Conservation (phyloP, 148 eudicot genomes). For the Rheum nobile region DNA sequence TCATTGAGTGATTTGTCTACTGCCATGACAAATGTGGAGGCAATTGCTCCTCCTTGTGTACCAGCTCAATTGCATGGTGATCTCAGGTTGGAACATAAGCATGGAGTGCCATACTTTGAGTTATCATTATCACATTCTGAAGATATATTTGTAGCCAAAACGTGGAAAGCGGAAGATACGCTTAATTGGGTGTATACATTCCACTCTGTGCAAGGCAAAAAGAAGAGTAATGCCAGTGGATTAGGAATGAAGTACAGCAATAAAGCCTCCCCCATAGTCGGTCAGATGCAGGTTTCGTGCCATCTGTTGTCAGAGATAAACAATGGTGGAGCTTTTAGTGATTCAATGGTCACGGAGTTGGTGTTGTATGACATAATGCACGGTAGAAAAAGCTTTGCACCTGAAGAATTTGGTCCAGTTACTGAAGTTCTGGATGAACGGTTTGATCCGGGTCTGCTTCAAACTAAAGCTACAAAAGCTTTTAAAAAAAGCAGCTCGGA, state of each 20-base stretch:
- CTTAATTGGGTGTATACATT: slow-evolving; percentile 85
- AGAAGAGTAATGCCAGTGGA: slow-evolving; percentile 56
- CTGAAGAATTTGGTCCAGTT: slow-evolving; percentile 19
- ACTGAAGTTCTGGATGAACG: slow-evolving; percentile 16
- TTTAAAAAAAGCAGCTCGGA: slow-evolving; percentile 18
- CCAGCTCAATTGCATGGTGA: slow-evolving; percentile 66
- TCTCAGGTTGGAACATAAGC: slow-evolving; percentile 60
- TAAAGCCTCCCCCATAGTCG: slow-evolving; percentile 52
- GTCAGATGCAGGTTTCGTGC: slow-evolving; percentile 87
- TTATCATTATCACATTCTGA: slow-evolving; percentile 45
- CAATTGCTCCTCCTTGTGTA: slow-evolving; percentile 20
- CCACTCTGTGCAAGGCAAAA: slow-evolving; percentile 49
- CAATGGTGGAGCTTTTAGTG: slow-evolving; percentile 29
- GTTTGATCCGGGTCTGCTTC: slow-evolving; percentile 19
- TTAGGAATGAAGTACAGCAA: slow-evolving; percentile 52
- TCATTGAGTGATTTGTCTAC: slow-evolving; percentile 42
- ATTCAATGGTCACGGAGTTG: slow-evolving; percentile 69
- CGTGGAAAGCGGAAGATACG: slow-evolving; percentile 58
- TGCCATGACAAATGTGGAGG: slow-evolving; percentile 6
- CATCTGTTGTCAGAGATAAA: slow-evolving; percentile 49
- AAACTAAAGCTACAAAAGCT: slow-evolving; percentile 13
- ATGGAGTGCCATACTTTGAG: slow-evolving; percentile 59
- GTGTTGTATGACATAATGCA: slow-evolving; percentile 60
- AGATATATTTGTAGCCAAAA: slow-evolving; percentile 58
- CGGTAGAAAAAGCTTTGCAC: slow-evolving; percentile 35